Percentiles rank a stretch among this genome's conserved stretches.
phyloP scores from a whole-genome alignment of 768 basidiomycete genomes.

The Serpula lacrymans region DNA sequence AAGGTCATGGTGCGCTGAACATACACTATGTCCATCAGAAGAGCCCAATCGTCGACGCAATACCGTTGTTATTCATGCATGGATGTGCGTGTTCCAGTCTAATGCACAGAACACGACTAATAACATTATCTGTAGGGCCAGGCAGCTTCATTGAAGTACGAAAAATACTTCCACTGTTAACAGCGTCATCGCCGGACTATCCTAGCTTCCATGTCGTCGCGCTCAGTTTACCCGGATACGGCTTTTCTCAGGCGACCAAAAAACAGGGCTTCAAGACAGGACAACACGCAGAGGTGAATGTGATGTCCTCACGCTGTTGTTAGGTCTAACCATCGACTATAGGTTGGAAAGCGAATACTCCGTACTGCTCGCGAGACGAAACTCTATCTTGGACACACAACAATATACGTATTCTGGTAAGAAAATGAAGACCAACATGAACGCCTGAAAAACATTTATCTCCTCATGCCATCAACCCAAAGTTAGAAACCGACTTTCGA shows the following conservation, averaged over 20 bases:
- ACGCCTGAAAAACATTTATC: no score
- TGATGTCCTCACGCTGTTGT: background rate
- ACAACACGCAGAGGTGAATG: slow-evolving; percentile 66
- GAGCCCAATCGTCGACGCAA: slow-evolving; percentile 20
- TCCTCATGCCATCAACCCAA: slow-evolving; percentile 28
- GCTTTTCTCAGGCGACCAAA: slow-evolving; percentile 55
- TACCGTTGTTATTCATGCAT: slow-evolving; percentile 29
- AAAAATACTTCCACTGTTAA: slow-evolving; percentile 55
- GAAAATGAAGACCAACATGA: no score
- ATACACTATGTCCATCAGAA: slow-evolving; percentile 35
- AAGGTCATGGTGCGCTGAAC: slow-evolving; percentile 27
- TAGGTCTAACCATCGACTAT: no score
- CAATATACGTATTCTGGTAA: no score
- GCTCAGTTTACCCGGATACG: slow-evolving; percentile 55
- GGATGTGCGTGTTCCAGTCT: slow-evolving; percentile 21
- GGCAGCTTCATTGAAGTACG: slow-evolving; percentile 55
- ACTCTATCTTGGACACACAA: no score
- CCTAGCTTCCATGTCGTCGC: slow-evolving; percentile 66
- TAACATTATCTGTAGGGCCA: slow-evolving; percentile 62
- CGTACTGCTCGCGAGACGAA: no score
- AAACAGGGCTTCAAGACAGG: slow-evolving; percentile 45
- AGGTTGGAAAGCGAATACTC: no score
- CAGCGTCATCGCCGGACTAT: slow-evolving; percentile 33
- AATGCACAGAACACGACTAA: background rate
- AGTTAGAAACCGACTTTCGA: slow-evolving; percentile 32